These are phyloP conservation scores for Mycena citricolor DNA, from an alignment of 1,284 basidiomycete species.

Conservation along the genomic window DNA sequence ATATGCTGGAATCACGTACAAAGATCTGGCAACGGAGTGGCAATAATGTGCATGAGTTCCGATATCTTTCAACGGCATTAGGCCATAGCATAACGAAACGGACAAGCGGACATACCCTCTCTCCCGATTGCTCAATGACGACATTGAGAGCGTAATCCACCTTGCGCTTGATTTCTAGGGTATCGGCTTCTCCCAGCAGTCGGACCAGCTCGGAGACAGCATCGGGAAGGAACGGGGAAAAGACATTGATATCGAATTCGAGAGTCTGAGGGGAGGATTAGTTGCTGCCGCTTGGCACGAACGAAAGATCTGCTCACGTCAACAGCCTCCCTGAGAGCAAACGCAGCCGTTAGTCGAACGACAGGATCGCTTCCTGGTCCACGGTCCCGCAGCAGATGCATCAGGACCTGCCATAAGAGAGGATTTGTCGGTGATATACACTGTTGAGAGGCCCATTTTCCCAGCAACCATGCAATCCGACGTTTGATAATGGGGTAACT, in stretches of 20 bases:
- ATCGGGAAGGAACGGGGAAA: constrained; percentile 59
- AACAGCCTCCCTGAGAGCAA: constrained; percentile 75
- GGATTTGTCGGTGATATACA: constrained; percentile 55
- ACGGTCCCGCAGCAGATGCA: constrained; percentile 70
- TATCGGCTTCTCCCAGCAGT: constrained; percentile 75
- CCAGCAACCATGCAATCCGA: constrained; percentile 87
- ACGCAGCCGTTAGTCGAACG: constrained; percentile 79
- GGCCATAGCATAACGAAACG: not conserved
- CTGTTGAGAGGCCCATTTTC: constrained; percentile 77
- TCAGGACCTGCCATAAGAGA: constrained; percentile 76
- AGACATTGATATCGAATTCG: constrained; percentile 55
- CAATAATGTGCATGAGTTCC: constrained; percentile 67
- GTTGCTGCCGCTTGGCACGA: not conserved
- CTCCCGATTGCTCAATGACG: constrained; percentile 69
- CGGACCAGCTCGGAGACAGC: constrained; percentile 62
- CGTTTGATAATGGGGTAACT: constrained; percentile 88
- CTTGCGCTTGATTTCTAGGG: constrained; percentile 75
- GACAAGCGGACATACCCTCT: constrained; percentile 43
- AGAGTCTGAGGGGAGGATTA: constrained; percentile 45
- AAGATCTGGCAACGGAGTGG: constrained; percentile 68
- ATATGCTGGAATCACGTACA: constrained; percentile 53
- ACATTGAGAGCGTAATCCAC: constrained; percentile 71
- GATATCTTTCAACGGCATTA: constrained; percentile 51
- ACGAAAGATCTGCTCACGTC: constrained; percentile 56
- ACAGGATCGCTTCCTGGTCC: constrained; percentile 74